Percentiles rank a stretch among this genome's conserved stretches.
These are phyloP conservation scores for Pinus taeda DNA, from an alignment of 75 land plant species.

Conservation along the genomic window DNA sequence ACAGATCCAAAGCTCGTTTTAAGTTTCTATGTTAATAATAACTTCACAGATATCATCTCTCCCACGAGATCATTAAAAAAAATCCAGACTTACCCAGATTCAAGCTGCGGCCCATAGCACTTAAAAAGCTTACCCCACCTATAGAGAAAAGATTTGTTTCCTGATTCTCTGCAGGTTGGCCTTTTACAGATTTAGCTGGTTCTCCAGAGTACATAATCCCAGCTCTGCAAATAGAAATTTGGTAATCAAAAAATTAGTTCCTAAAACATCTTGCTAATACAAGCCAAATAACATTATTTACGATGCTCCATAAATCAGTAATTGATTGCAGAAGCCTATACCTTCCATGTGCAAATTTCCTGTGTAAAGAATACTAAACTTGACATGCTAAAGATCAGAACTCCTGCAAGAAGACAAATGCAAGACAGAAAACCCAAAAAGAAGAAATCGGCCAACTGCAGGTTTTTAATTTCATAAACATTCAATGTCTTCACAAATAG, in stretches of 20 bases:
- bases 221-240: constrained; percentile 57
- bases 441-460: too few species aligned
- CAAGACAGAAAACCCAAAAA: neutral
- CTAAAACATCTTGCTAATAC: constrained; percentile 3
- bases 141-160: constrained; percentile 70
- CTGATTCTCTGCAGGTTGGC: constrained; percentile 14
- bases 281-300: neutral
- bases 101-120: constrained; percentile 75
- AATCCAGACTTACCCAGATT: constrained; percentile 51
- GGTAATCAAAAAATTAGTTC: constrained; percentile 17
- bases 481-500: too few species aligned
- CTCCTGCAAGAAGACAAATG: neutral
- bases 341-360: neutral
- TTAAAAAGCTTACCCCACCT: constrained; percentile 65
- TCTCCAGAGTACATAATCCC: constrained; percentile 69
- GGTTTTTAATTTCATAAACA: too few species aligned
- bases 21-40: neutral
- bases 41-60: neutral
- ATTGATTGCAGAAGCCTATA: neutral
- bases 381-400: neutral
- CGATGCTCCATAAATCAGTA: neutral
- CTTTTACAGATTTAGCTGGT: constrained; percentile 19
- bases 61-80: neutral
- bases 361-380: neutral
- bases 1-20: neutral